Evolutionary conservation across 1,139 yeast species (phyloP), one percentile per base, ranked within the genome.

Genomic region (Kurtzmaniella quercitrusa): DNA sequence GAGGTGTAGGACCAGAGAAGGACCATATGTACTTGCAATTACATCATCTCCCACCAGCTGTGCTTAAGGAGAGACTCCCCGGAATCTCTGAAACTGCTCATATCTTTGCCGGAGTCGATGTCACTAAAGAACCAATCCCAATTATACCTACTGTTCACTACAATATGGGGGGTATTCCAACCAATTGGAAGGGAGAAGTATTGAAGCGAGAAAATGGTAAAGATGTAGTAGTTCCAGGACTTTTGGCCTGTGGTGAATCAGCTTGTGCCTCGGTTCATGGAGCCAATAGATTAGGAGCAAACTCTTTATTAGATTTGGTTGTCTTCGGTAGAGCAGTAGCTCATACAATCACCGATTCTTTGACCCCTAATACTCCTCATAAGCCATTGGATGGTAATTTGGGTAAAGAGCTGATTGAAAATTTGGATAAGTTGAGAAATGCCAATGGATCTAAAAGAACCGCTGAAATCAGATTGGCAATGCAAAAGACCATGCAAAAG

Each of bases 101-200:
- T 55, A 93, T 93, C 70, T 93, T 93, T 62, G 97, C 98, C 43
- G 98, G 98, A 76, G 98, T 93, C 56, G 98, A 93, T 70, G 98
- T 93, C 54, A 93, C 98, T 53, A 93, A 93, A 78, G 97, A 93
- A 75, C 98, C 98, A 62, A 94, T 94, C 65, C 98, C 98, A 59
- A 93, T 93, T 58, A 73, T 93, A 62, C 98, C 98, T 59, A 93
- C 98, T 52, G 98, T 93, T 52, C 98, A 93, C 73, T 93, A 93
- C 79, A 93, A 93, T 73, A 93, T 93, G 98, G 98, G 98, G 69
- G 98, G 98, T 82, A 87, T 93, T 56, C 98, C 98, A 68, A 93
- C 98, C 57, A 89, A 85, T 68, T 93, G 90, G 87, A 86, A 85
- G 57, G 98, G 98, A 76, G 97, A 93, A 74, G 97, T 82, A 42